Base-by-base conservation (phyloP, 2,329 filamentous ascomycete species). In the Ramularia endophylla region DNA sequence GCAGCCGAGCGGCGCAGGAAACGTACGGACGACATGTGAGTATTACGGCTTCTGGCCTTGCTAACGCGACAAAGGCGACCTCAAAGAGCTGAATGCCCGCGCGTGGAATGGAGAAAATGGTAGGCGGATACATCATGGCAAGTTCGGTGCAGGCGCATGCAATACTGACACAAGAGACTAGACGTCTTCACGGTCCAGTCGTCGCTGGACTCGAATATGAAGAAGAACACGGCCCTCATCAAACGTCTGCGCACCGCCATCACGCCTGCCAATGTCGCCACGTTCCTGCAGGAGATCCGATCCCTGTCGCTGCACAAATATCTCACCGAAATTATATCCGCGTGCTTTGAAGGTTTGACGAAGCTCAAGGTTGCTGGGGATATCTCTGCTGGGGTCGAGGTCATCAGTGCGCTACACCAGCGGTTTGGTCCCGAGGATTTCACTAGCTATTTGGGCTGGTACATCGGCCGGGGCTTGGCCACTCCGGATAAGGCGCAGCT, bases 141-240 rank as follows among this genome's bases (percentile, higher is more conserved):
- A 9, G 25, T 16, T 15, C 27, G 11, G 36, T 27, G 38, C 29
- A 25, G 12, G 27, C 25, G 27, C 31, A 17, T 27, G 18, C 1
- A 34, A 8, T 18, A 30, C 32, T 41, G 32, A 40, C 27, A 15
- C 11, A 12, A 17, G 4, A 22, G 38, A 33, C 25, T 53, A 94
- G 88, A 86, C 71, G 70, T 94, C 48, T 87, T 94, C 59, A 68
- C 78, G 40, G 81, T 92, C 54, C 81, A 79, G 64, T 77, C 78
- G 60, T 84, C 85, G 20, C 82, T 97, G 59, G 90, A 97, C 66
- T 95, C 90, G 38, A 92, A 89, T 38, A 75, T 97, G 65, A 95
- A 95, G 71, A 97, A 95, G 73, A 97, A 97, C 59, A 97, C 90
- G 3, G 88, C 89, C 52, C 95, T 97, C 65, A 97, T 97, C 62